These are phyloP conservation scores for Mortierella sp. DNA, from an alignment of 371 early-diverging fungal species.

Conservation along the genomic window DNA sequence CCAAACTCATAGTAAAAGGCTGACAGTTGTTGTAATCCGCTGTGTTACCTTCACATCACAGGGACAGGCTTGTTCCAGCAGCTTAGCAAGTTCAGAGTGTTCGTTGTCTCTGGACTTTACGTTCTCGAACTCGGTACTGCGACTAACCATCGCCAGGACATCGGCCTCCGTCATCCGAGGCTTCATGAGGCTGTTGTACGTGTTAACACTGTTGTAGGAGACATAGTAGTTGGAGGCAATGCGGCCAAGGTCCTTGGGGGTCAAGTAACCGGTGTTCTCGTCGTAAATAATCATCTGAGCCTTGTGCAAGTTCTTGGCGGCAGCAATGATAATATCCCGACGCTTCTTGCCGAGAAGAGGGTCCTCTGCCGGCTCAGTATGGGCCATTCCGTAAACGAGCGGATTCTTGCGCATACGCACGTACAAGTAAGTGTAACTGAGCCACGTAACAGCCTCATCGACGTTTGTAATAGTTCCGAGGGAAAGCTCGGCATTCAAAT, in stretches of 20 bases:
- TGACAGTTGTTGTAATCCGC: not conserved
- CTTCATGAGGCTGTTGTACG: constrained; percentile 82
- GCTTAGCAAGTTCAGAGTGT: constrained; percentile 79
- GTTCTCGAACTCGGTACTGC: constrained; percentile 94
- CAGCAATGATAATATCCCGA: constrained; percentile 80
- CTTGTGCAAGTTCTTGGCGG: constrained; percentile 82
- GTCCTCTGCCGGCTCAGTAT: constrained; percentile 82
- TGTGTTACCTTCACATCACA: constrained; percentile 72
- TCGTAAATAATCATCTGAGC: constrained; percentile 96
- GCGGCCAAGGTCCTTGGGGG: constrained; percentile 93
- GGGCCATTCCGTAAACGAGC: constrained; percentile 90
- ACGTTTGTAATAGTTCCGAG: constrained; percentile 95
- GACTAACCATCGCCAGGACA: constrained; percentile 88
- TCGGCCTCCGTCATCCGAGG: constrained; percentile 91
- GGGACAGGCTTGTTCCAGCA: constrained; percentile 79
- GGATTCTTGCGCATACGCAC: constrained; percentile 98
- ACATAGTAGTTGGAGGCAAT: constrained; percentile 95
- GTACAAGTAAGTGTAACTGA: constrained; percentile 98
- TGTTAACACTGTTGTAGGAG: constrained; percentile 87
- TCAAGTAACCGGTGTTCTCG: constrained; percentile 84
- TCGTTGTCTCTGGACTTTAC: constrained; percentile 93
- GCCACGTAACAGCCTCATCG: constrained; percentile 97
- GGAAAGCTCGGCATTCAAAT: constrained; percentile 98
- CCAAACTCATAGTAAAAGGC: not conserved
- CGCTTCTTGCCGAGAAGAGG: constrained; percentile 83